Evolutionary conservation across 2,329 filamentous ascomycete species (phyloP).

Genomic region (Fusarium luffae): DNA sequence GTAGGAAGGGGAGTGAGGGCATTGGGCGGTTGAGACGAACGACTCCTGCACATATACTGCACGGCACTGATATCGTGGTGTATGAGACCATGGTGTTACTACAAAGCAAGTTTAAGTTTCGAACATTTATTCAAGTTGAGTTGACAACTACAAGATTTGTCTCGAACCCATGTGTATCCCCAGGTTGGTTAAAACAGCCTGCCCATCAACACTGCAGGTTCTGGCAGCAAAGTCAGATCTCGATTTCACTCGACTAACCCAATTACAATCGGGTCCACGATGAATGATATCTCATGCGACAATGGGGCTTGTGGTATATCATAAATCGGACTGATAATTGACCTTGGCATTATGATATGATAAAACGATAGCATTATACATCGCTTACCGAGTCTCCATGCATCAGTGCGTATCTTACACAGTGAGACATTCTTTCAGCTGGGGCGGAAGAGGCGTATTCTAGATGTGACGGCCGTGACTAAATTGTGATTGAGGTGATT

Average conservation of each 20-base stretch:
- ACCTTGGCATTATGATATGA: neutral
- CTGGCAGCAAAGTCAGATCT: neutral
- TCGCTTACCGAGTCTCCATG: neutral
- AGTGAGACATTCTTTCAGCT: neutral
- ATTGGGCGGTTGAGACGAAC: slow-evolving; percentile 44
- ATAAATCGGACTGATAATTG: neutral
- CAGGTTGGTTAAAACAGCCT: neutral
- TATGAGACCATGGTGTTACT: neutral
- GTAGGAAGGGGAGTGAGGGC: slow-evolving; percentile 74
- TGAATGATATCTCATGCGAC: neutral
- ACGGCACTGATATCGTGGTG: neutral
- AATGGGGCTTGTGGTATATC: neutral
- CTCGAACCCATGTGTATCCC: neutral
- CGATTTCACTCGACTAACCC: neutral
- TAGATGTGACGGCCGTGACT: slow-evolving; percentile 14
- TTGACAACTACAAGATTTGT: neutral
- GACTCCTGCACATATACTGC: neutral
- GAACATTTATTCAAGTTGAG: neutral
- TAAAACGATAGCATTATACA: neutral
- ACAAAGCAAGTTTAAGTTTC: neutral
- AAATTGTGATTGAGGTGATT: slow-evolving; percentile 21
- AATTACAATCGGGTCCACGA: neutral
- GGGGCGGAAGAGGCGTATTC: slow-evolving; percentile 2
- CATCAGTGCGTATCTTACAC: neutral
- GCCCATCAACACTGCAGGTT: neutral